Percentiles rank a stretch among this genome's conserved stretches.
These are phyloP conservation scores for Syzygium jambos DNA, from an alignment of 345 rosid genomes.

Conservation along the genomic window DNA sequence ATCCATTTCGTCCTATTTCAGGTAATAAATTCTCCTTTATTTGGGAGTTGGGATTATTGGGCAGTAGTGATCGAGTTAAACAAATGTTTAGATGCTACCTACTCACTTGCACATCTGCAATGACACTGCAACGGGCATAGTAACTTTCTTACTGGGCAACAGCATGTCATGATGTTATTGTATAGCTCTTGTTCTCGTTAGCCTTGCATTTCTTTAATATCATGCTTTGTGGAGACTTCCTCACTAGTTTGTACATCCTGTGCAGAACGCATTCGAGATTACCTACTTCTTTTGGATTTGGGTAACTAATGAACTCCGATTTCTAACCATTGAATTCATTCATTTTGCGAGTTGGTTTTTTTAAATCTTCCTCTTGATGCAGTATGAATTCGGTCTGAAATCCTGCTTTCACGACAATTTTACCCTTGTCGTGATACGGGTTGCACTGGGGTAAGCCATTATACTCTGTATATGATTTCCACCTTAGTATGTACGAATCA, in stretches of 20 bases:
- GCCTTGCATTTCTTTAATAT: background rate
- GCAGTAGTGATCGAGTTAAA: conserved; percentile 4
- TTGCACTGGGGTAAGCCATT: conserved; percentile 56
- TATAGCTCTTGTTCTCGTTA: background rate
- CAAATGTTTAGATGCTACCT: background rate
- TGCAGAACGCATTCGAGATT: conserved; percentile 91
- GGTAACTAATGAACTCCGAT: conserved; percentile 30
- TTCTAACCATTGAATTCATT: background rate
- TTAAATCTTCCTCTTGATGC: conserved; percentile 14
- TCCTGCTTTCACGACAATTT: conserved; percentile 73
- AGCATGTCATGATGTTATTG: background rate
- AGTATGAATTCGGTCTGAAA: conserved; percentile 86
- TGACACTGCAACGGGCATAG: background rate
- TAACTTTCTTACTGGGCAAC: background rate
- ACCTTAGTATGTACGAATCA: background rate
- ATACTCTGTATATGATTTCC: background rate
- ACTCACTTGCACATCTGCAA: background rate
- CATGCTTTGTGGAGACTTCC: background rate
- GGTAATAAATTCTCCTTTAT: conserved; percentile 24
- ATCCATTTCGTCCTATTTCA: conserved; percentile 90
- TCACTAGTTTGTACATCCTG: background rate
- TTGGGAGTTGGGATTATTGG: background rate
- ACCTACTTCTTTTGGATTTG: conserved; percentile 94
- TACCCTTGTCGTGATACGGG: conserved; percentile 27
- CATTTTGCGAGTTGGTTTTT: background rate